Base-by-base conservation (phyloP, 148 eudicot species). In the Linanthus parryae region DNA sequence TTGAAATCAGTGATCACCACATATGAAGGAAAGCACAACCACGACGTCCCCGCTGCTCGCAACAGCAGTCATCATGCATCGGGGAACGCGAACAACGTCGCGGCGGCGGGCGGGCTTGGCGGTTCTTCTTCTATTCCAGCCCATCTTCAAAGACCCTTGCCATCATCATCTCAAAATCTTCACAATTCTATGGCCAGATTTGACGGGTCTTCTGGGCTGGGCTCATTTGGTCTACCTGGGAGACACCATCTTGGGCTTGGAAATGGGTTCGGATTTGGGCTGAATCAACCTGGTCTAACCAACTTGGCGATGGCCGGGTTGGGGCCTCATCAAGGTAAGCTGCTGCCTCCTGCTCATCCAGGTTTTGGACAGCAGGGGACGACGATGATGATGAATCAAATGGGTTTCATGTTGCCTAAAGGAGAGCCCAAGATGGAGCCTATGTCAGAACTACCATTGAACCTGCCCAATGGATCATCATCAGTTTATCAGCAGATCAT, bases 1-100 rank as follows among this genome's bases (percentile, higher is more conserved):
- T 73, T 77, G 25, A 78, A 75, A 37, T 82, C 78, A 3, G 88
- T 82, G 30, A 75, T 82, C 48, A 82, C 88, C 0, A 82, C 88
- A 1, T 82, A 82, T 16, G 88, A 82, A 49, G 88, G 88, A 13
- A 82, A 82, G 52, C 88, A 82, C 73, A 82, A 82, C 44, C 88
- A 82, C 31, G 81, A 72, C 39, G 81, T 82, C 16, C 88, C 88
- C 16, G 79, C 84, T 47, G 79, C 84, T 9, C 78, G 84, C 10
- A 78, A 66, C 65, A 78, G 69, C 70, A 66, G 67, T 18, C 74
- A 71, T 16, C 50, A 21, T 1, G 68, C 41, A 41, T 54, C 80
- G 8, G 70, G 62, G 4, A 54, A 24, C 27, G 18, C 59, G 2
- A 57, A 19, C 65, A 31, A 20, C 10, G 52, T 52, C 14, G 43